Conservation (phyloP, 768 basidiomycete genomes). For the Crassisporium funariophilum region DNA sequence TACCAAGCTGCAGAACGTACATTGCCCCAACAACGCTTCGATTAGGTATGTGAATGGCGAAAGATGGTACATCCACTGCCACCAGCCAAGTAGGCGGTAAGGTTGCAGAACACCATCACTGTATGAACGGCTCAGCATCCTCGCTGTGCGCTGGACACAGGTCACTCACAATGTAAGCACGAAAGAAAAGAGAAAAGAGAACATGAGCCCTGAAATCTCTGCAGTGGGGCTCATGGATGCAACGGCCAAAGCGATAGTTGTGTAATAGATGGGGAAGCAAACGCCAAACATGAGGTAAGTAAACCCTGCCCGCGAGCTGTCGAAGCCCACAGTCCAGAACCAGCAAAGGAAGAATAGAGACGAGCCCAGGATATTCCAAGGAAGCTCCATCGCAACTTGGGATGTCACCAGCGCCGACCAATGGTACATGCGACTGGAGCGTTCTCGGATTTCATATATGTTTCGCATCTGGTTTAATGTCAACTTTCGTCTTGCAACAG, state of each 20-base stretch:
- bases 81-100: constrained; percentile 61
- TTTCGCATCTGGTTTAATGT: constrained; percentile 43
- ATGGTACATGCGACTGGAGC: constrained; percentile 62
- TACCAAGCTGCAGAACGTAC: constrained; percentile 45
- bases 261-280: constrained; percentile 61
- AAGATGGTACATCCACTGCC: constrained; percentile 51
- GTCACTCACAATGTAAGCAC: constrained; percentile 55
- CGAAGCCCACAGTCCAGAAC: constrained; percentile 70
- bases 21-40: constrained; percentile 50
- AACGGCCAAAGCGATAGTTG: constrained; percentile 58
- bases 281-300: constrained; percentile 55
- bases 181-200: constrained; percentile 61
- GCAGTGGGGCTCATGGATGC: constrained; percentile 62
- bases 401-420: constrained; percentile 61
- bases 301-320: constrained; percentile 52
- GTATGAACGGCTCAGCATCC: background rate
- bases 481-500: background rate
- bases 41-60: constrained; percentile 56
- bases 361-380: constrained; percentile 62
- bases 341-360: constrained; percentile 63
- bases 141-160: background rate
- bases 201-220: constrained; percentile 60
- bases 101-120: constrained; percentile 72
- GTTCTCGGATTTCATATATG: constrained; percentile 68
- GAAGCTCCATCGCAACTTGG: constrained; percentile 56